Evolutionary conservation across 2,329 filamentous ascomycete species (phyloP), one percentile per base, ranked within the genome.

Genomic region (Apiospora phragmitis): DNA sequence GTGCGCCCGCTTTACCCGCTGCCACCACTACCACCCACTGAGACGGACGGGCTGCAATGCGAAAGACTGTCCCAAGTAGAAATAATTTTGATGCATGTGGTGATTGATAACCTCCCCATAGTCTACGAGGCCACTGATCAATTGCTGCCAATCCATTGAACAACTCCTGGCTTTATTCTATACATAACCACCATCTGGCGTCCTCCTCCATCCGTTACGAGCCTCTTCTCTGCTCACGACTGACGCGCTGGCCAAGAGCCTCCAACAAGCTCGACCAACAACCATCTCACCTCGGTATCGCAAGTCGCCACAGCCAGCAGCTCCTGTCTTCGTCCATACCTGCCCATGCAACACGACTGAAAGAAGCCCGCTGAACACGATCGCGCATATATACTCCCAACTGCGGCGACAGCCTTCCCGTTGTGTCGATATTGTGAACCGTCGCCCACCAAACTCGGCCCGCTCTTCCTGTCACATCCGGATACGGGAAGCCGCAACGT

Each of bases 391-490:
- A 62, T 11, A 38, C 18, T 24, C 29, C 0, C 32, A 62, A 38
- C 55, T 35, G 32, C 29, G 51, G 51, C 51, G 29, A 59, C 51
- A 35, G 18, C 29, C 29, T 35, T 59, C 29, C 26, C 29, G 35
- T 35, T 59, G 51, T 7, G 16, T 59, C 29, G 51, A 16, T 26
- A 9, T 59, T 59, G 51, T 59, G 26, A 59, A 59, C 29, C 29
- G 55, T 32, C 55, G 21, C 29, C 55, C 32, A 62, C 32, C 29
- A 62, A n/a, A 38, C 55, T 62, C 55, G 55, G 55, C 55, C 55
- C 55, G 55, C 55, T 62, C 55, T 62, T 62, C 55, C 32, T 38
- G 55, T 62, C 55, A 62, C 55, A 62, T 62, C 32, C 55, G 55
- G 55, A 62, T 38, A 62, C 55, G 29, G 55, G 55, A 38, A 62